A percentile compares a stretch with the other conserved stretches of the same genome.
Evolutionary conservation across 352 stramenopile genomes (phyloP).

Genomic region (Globisporangium nodosum): DNA sequence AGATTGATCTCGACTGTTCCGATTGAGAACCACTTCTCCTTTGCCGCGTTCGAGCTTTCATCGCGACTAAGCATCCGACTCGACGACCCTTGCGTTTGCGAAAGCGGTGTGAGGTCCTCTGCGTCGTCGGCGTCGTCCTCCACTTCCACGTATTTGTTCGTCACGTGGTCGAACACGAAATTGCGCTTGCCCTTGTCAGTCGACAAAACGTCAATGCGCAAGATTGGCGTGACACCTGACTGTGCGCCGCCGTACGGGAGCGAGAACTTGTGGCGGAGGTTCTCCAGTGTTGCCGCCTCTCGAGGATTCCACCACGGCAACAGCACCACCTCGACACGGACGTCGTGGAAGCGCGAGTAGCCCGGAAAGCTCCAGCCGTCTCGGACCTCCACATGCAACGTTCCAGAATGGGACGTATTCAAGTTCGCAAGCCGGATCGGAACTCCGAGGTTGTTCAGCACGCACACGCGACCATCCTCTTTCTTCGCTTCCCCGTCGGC

Average conservation of each 20-base stretch:
- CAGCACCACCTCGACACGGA: conserved; percentile 75
- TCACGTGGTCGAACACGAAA: conserved; percentile 82
- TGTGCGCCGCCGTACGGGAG: conserved; percentile 80
- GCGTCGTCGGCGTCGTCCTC: conserved; percentile 59
- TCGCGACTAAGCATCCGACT: conserved; percentile 27
- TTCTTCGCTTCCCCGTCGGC: conserved; percentile 80
- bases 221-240: conserved; percentile 81
- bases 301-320: conserved; percentile 84
- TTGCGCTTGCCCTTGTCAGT: conserved; percentile 70
- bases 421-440: conserved; percentile 85
- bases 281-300: conserved; percentile 64
- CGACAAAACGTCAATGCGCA: conserved; percentile 69
- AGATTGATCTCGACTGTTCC: conserved; percentile 82
- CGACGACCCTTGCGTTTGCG: conserved; percentile 12
- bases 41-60: conserved; percentile 48
- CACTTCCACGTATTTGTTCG: conserved; percentile 83
- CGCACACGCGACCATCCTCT: conserved; percentile 76
- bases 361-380: conserved; percentile 82
- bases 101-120: conserved; percentile 13
- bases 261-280: conserved; percentile 74
- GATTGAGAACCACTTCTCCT: conserved; percentile 69
- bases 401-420: conserved; percentile 80
- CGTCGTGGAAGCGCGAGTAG: conserved; percentile 84
- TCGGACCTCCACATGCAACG: conserved; percentile 72
- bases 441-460: conserved; percentile 86